Evolutionary conservation across 441 rosid species (phyloP).

Genomic region (Populus hybrid): DNA sequence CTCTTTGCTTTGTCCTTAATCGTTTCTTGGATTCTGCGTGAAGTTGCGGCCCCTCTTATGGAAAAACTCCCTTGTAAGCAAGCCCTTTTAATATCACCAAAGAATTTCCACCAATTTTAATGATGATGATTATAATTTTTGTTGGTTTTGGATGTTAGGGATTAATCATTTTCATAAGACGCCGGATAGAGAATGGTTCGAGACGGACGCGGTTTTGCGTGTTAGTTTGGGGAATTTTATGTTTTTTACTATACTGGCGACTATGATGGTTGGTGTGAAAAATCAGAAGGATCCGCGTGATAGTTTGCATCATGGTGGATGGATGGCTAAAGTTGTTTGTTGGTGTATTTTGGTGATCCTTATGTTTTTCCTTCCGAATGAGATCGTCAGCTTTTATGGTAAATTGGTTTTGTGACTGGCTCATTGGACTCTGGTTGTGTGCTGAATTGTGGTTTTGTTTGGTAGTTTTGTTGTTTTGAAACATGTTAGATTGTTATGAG

Average conservation of each 20-base stretch:
- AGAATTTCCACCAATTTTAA: not conserved
- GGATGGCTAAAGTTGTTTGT: constrained; percentile 88
- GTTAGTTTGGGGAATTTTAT: constrained; percentile 93
- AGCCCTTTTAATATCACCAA: not conserved
- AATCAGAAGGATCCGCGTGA: constrained; percentile 94
- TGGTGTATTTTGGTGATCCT: constrained; percentile 83
- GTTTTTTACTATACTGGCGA: constrained; percentile 67
- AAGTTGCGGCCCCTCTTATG: constrained; percentile 94
- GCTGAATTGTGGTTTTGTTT: not conserved
- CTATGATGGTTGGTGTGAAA: constrained; percentile 84
- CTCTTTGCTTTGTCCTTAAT: constrained; percentile 83
- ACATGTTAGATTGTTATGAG: too few relatives aligned
- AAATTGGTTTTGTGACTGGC: constrained; percentile 1
- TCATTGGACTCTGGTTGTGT: too few relatives aligned
- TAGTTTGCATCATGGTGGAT: constrained; percentile 89
- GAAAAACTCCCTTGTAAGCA: constrained; percentile 89
- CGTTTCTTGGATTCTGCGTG: constrained; percentile 88
- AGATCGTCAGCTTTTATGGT: constrained; percentile 84
- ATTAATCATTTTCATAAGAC: constrained; percentile 82
- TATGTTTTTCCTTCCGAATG: constrained; percentile 90
- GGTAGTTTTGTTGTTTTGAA: too few relatives aligned
- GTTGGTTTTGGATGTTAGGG: constrained; percentile 49
- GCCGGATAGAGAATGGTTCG: constrained; percentile 88
- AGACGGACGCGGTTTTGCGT: constrained; percentile 86
- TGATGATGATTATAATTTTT: not conserved